Conservation (phyloP, 1,139 yeast genomes). For the Tardiomyces blankii region DNA sequence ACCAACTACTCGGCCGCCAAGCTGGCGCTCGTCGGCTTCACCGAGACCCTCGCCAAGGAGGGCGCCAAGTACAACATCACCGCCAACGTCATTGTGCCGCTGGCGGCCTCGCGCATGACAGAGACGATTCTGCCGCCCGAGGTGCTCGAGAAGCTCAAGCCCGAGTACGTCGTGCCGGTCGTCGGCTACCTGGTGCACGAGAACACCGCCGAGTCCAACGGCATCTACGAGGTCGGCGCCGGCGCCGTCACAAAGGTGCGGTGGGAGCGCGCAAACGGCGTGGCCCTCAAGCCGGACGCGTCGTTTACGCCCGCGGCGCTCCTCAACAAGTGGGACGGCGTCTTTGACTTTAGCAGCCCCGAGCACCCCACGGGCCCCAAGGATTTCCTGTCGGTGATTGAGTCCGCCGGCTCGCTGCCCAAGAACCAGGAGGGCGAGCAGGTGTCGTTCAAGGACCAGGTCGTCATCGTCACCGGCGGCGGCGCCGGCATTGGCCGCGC, state of each 20-base stretch:
- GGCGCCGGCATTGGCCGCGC: conserved; percentile 93
- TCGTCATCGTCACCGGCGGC: conserved; percentile 89
- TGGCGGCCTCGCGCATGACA: conserved; percentile 95
- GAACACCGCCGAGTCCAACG: conserved; percentile 46
- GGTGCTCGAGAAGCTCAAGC: conserved; percentile 65
- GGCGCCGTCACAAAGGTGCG: conserved; percentile 87
- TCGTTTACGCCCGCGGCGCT: conserved; percentile 80
- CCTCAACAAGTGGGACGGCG: conserved; percentile 53
- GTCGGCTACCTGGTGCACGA: conserved; percentile 75
- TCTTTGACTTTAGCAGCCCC: conserved; percentile 52
- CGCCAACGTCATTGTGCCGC: conserved; percentile 84
- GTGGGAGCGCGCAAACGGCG: conserved; percentile 92
- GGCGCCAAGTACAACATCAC: conserved; percentile 76
- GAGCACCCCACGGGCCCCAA: conserved; percentile 50
- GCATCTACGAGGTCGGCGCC: conserved; percentile 87
- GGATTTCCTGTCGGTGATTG: conserved; percentile 28
- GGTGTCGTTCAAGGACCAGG: conserved; percentile 65
- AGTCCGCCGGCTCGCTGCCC: conserved; percentile 25
- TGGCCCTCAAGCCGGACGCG: conserved; percentile 66
- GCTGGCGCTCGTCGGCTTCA: conserved; percentile 78
- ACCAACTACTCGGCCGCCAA: conserved; percentile 94
- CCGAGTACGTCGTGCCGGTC: conserved; percentile 85
- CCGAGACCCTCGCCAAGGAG: conserved; percentile 92
- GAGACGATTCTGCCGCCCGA: conserved; percentile 82
- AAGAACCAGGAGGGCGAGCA: conserved; percentile 43